Evolutionary conservation across 2,329 filamentous ascomycete genomes (phyloP).

Genomic region (Aspergillus felis): DNA sequence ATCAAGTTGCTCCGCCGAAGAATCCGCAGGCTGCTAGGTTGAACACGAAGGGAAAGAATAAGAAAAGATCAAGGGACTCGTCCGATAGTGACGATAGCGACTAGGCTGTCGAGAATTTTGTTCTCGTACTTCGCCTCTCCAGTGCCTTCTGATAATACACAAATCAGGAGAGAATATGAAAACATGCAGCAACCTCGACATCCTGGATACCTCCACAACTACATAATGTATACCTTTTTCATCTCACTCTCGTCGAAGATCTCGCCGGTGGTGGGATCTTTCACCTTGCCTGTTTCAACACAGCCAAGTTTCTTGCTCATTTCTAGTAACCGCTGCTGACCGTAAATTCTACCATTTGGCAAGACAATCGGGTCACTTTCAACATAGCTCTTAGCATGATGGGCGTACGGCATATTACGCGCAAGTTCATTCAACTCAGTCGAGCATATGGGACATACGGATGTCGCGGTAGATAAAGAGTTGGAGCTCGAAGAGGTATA

Average conservation of each 20-base stretch:
- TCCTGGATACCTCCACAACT: constrained; percentile 8
- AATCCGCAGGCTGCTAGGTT: background rate
- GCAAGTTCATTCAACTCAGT: constrained; percentile 92
- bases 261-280: constrained; percentile 74
- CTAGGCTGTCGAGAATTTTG: constrained; percentile 6
- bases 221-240: constrained; percentile 91
- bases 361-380: constrained; percentile 82
- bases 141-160: background rate
- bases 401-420: constrained; percentile 83
- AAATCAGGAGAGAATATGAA: background rate
- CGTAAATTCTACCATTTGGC: constrained; percentile 84
- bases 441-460: constrained; percentile 91
- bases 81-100: constrained; percentile 33
- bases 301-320: constrained; percentile 73
- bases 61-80: constrained; percentile 30
- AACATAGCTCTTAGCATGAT: constrained; percentile 90
- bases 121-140: background rate
- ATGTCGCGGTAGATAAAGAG: constrained; percentile 58
- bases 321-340: constrained; percentile 66
- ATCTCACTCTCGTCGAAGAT: constrained; percentile 60
- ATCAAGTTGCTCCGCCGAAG: constrained; percentile 9
- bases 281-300: constrained; percentile 61
- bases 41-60: constrained; percentile 26
- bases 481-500: constrained; percentile 54
- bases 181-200: background rate